Evolutionary conservation across 148 eudicot species (phyloP), one percentile per base, ranked within the genome.

Genomic region (Talinum fruticosum): DNA sequence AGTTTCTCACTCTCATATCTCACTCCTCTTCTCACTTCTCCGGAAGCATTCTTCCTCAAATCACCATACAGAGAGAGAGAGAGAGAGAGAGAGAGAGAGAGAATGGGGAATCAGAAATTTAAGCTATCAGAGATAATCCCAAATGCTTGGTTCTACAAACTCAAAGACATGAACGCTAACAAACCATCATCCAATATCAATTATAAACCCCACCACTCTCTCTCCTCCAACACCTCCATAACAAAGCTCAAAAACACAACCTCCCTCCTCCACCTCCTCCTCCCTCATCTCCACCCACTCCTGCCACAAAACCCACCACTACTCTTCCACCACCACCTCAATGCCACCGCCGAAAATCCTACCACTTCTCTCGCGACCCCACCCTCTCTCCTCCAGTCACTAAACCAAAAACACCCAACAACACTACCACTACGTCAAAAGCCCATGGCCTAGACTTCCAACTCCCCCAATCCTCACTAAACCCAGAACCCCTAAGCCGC

Each of bases 341-440:
- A n/a, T n/a, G n/a, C 47, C 62, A 19, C 47, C 75, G 23, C 57
- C 88, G 82, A 41, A 79, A 79, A 71, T 93, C 97, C n/a, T 91
- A 93, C 81, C 85, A 93, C 67, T 84, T 89, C 73, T 75, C 88
- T 7, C 82, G 97, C 84, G 93, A 91, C 19, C 84, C 62, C 0
- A 83, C 64, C 26, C 0, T 51, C n/a, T 37, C 75, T 16, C 80
- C 84, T 67, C 77, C 80, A n/a, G n/a, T 16, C 68, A 75, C 12
- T 77, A 69, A 49, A 73, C 81, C 59, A 82, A 82, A 33, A 73
- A 81, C 4, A 79, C 78, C 71, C 5, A 80, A 29, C 47, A 41
- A 12, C 47, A 41, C 47, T 2, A 29, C 80, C 51, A 19, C 81
- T 49, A 45, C 62, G 77, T 79, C 61, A 62, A 38, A 30, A 66